Conservation (phyloP, 768 basidiomycete genomes). For the Scleroderma citrinum region DNA sequence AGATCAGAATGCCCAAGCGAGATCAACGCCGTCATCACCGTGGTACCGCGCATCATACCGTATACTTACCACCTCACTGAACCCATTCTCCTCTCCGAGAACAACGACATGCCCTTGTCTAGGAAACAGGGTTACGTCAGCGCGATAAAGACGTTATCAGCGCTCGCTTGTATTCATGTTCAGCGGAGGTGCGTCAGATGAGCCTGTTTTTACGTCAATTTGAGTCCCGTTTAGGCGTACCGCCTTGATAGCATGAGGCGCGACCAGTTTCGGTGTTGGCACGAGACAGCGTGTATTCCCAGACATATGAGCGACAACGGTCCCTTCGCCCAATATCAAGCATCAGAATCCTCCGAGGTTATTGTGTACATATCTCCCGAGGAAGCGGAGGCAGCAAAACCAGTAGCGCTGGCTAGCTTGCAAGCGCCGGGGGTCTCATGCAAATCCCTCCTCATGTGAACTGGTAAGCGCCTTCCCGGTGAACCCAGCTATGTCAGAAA, state of each 20-base stretch:
- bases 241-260: constrained; percentile 1
- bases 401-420: neutral
- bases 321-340: neutral
- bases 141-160: constrained; percentile 4
- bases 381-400: neutral
- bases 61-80: neutral
- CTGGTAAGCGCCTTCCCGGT: neutral
- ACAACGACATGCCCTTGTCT: neutral
- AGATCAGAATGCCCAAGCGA: neutral
- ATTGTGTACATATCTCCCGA: neutral
- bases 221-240: neutral
- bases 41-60: neutral
- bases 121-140: neutral
- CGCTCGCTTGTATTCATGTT: neutral
- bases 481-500: constrained; percentile 1
- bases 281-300: neutral
- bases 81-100: neutral
- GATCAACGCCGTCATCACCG: neutral
- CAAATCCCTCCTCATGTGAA: neutral
- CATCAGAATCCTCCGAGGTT: neutral
- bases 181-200: neutral
- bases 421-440: neutral
- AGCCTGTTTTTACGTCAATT: neutral
- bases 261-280: neutral
- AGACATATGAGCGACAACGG: neutral